Percentiles rank a stretch among this genome's conserved stretches.
Conservation (phyloP, 345 rosid genomes). For the Passiflora organensis region DNA sequence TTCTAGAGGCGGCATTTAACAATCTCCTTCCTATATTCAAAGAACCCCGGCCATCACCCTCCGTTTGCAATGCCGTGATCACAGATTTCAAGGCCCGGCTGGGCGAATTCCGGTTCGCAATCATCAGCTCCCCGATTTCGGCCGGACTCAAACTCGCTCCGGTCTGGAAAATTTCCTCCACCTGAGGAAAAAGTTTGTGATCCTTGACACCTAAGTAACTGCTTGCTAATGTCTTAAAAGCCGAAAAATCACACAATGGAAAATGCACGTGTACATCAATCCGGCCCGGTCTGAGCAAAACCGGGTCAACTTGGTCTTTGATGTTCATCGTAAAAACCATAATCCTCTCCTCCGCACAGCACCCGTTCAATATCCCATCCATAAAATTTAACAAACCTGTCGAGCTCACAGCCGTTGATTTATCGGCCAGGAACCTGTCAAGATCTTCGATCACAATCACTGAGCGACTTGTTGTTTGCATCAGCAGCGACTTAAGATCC, state of each 20-base stretch:
- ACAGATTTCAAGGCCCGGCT: slow-evolving; percentile 88
- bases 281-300: slow-evolving; percentile 69
- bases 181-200: slow-evolving; percentile 82
- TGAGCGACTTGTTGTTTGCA: slow-evolving; percentile 47
- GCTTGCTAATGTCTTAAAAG: slow-evolving; percentile 69
- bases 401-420: slow-evolving; percentile 47
- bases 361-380: slow-evolving; percentile 57
- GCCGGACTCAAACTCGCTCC: slow-evolving; percentile 84
- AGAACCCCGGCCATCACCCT: slow-evolving; percentile 52
- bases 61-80: slow-evolving; percentile 66
- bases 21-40: slow-evolving; percentile 31
- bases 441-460: slow-evolving; percentile 66
- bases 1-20: slow-evolving; percentile 31
- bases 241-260: slow-evolving; percentile 72
- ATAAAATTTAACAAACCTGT: slow-evolving; percentile 62
- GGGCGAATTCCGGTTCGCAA: slow-evolving; percentile 85
- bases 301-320: slow-evolving; percentile 58
- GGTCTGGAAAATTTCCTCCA: slow-evolving; percentile 72
- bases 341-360: slow-evolving; percentile 60
- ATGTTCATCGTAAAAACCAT: slow-evolving; percentile 71
- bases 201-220: slow-evolving; percentile 80
- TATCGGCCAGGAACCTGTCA: slow-evolving; percentile 47
- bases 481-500: slow-evolving; percentile 50
- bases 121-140: slow-evolving; percentile 89
- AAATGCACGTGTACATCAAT: slow-evolving; percentile 84